Base-by-base conservation (phyloP, 192 early-diverging fungal genomes). In the Gamsiella multidivaricata region DNA sequence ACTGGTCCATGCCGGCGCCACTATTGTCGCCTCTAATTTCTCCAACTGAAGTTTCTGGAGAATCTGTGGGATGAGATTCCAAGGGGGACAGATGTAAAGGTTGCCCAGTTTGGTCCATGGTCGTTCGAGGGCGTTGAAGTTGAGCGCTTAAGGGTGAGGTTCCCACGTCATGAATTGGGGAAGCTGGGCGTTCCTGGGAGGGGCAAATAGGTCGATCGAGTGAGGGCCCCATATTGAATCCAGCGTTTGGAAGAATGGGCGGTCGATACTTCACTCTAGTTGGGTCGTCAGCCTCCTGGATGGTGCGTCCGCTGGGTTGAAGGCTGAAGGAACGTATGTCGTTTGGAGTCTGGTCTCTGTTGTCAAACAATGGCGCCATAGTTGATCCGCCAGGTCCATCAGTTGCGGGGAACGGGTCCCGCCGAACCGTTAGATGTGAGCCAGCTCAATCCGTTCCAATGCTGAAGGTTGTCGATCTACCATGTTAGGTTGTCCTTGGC, bases 151-250 rank as follows among this genome's bases (percentile, higher is more conserved):
- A 17, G 80, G 66, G 22, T 73, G 50, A 1, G 61, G 67, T 3
- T 34, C 23, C 80, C 80, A 81, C 1, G 71, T 46, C 28, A 81
- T 61, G 47, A 75, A 75, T 26, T 29, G n/a, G n/a, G 56, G 32
- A 11, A 66, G 45, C 33, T 67, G 68, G 25, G 1, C 0, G 49
- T 64, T 70, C 15, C 5, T 28, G 0, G 46, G 46, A 10, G 69
- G 62, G 20, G 80, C 71, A 43, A 81, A 81, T 0, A 81, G 62
- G 26, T 81, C 80, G 2, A 81, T 20, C 34, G 65, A 51, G 71
- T 70, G 36, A 25, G 50, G 55, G 5, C 68, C 67, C 58, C 43
- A 67, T 0, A 1, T 33, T 14, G 41, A 22, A 45, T 71, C 59
- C 32, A 81, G 53, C 0, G 23, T 2, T 1, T 46, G 59, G 32